Evolutionary conservation across 2,329 filamentous ascomycete genomes (phyloP).

Genomic region (Cercospora sp.): DNA sequence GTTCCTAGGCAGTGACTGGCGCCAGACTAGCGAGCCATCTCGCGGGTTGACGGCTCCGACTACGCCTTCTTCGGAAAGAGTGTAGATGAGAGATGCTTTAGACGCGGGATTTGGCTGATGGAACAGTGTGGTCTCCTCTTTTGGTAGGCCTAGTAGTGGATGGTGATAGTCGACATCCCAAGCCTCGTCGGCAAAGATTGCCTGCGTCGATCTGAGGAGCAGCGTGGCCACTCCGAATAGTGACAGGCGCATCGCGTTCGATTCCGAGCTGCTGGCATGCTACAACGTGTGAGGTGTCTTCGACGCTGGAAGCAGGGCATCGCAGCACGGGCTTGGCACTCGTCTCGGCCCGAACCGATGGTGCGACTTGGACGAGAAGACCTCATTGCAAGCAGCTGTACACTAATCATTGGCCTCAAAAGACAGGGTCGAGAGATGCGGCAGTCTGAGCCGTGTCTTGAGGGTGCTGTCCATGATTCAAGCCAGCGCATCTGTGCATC

Average conservation of each 20-base stretch:
- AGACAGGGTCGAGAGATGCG: not conserved
- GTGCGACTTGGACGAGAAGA: not conserved
- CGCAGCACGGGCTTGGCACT: not conserved
- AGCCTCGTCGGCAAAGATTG: constrained; percentile 88
- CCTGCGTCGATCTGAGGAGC: constrained; percentile 56
- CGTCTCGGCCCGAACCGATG: not conserved
- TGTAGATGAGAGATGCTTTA: constrained; percentile 87
- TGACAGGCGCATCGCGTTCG: constrained; percentile 28
- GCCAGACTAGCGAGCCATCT: constrained; percentile 82
- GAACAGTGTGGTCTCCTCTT: constrained; percentile 87
- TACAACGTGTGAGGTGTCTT: constrained; percentile 6
- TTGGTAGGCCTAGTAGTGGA: constrained; percentile 80
- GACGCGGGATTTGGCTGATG: constrained; percentile 79
- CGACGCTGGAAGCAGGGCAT: not conserved
- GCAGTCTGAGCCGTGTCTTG: not conserved
- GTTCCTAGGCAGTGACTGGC: constrained; percentile 66
- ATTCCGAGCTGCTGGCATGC: not conserved
- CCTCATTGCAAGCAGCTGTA: not conserved
- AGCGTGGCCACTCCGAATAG: constrained; percentile 39
- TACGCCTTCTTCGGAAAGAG: constrained; percentile 78
- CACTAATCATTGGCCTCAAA: not conserved
- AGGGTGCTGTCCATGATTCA: not conserved
- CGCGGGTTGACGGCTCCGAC: constrained; percentile 87
- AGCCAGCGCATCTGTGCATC: not conserved
- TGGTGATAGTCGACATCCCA: constrained; percentile 92